Evolutionary conservation across 441 rosid genomes (phyloP).

Genomic region (Jatropha multifida): DNA sequence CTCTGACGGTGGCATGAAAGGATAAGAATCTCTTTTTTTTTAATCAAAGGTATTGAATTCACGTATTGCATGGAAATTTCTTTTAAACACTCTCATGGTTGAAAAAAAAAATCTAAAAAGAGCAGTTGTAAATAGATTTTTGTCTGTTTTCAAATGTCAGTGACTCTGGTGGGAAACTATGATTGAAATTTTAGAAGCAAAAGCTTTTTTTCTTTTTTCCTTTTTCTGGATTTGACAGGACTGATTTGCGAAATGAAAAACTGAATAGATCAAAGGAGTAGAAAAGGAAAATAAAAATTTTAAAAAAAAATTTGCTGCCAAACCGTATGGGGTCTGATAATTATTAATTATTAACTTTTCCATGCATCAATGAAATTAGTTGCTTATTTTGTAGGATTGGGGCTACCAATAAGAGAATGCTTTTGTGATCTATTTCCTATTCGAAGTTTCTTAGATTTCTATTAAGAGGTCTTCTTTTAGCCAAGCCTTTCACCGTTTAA

Average conservation of each 20-base stretch:
- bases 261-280: background rate
- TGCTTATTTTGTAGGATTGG: background rate
- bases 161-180: slow-evolving; percentile 5
- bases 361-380: slow-evolving; percentile 2
- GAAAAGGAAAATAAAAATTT: background rate
- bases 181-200: slow-evolving; percentile 19
- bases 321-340: background rate
- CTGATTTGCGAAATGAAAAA: background rate
- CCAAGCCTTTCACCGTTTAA: no score
- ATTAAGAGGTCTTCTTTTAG: no score
- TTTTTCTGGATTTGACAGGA: slow-evolving; percentile 19
- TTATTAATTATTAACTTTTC: background rate
- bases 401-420: background rate
- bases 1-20: no score
- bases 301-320: background rate
- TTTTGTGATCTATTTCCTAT: no score
- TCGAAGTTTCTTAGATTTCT: no score
- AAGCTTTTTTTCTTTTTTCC: background rate
- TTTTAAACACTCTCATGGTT: no score
- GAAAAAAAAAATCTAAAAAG: no score
- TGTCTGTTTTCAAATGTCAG: slow-evolving; percentile 3
- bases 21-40: no score
- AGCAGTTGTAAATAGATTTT: background rate
- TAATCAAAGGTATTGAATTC: no score
- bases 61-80: no score